These are phyloP conservation scores for Hericium coralloides DNA, from an alignment of 768 basidiomycete species.

Conservation along the genomic window DNA sequence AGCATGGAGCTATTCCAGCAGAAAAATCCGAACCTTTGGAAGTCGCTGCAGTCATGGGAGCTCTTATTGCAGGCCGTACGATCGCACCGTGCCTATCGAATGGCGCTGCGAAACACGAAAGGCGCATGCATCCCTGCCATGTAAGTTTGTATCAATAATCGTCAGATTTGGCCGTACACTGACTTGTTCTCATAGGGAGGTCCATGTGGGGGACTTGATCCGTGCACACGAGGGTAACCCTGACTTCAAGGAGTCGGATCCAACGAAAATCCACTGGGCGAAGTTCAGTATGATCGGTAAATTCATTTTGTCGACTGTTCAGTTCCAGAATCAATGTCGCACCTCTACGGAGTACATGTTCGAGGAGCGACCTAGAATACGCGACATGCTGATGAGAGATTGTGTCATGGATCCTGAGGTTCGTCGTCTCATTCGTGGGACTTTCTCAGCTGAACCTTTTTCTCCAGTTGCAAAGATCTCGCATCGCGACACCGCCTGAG, in stretches of 20 bases:
- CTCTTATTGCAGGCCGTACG: constrained; percentile 74
- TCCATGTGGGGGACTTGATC: constrained; percentile 85
- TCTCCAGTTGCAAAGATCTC: constrained; percentile 54
- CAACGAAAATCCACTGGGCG: constrained; percentile 83
- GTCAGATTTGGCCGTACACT: constrained; percentile 7
- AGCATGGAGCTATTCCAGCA: constrained; percentile 67
- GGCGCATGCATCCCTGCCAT: constrained; percentile 83
- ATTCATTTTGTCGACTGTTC: constrained; percentile 68
- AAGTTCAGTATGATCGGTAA: constrained; percentile 92
- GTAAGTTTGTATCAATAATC: constrained; percentile 26
- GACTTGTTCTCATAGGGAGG: constrained; percentile 48
- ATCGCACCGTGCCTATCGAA: constrained; percentile 84
- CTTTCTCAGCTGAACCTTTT: not conserved
- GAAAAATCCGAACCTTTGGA: constrained; percentile 59
- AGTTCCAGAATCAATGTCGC: constrained; percentile 72
- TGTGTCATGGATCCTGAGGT: constrained; percentile 69
- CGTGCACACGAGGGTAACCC: constrained; percentile 79
- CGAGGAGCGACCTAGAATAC: constrained; percentile 43
- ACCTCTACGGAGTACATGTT: constrained; percentile 49
- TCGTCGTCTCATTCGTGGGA: not conserved
- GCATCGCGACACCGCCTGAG: constrained; percentile 46
- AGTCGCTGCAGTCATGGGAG: constrained; percentile 76
- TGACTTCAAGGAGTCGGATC: constrained; percentile 58
- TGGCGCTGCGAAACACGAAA: constrained; percentile 79
- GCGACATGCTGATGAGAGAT: constrained; percentile 44